Evolutionary conservation across 116 monocot species (phyloP), one percentile per base, ranked within the genome.

Genomic region (Papilionanthe hybrid): DNA sequence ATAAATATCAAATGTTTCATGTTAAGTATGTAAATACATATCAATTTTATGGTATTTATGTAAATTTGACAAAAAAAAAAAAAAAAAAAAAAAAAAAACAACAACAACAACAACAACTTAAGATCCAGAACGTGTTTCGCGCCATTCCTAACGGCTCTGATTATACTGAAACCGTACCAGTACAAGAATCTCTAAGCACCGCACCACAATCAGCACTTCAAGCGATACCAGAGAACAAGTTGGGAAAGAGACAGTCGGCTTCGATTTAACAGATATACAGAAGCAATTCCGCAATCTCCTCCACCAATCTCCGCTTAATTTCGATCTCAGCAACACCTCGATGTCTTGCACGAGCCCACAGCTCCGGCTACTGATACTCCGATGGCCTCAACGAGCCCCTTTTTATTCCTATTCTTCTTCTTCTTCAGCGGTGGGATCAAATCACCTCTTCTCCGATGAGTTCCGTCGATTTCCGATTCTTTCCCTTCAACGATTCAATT

Each of bases 81-180:
- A 32, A 1, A 1, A 32, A 32, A 1, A 32, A 32, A 32, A 32
- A 32, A 37, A 37, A 37, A 37, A 37, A 37, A n/a, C n/a, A n/a
- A n/a, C n/a, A n/a, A n/a, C 3, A 53, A 15, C 15, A 53, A 12
- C 2, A 48, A 13, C 53, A 53, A 23, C 23, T 60, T 22, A 22
- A 69, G 25, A 75, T 49, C 49, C 27, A 13, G 50, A 49, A 48
- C 75, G 75, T 75, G 75, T 49, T 75, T 75, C 50, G 75, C 49
- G 75, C 75, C 75, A 28, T 49, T 28, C 4, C 5, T 50, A 49
- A 49, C 25, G 49, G 13, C 75, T 27, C 47, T 50, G 22, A 47
- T 47, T 45, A 28, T 9, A 19, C 25, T 9, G 27, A 4, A 12
- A 50, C 49, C 75, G 75, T 73, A 44, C 45, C 22, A 44, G 20